These are phyloP conservation scores for Brassica juncea DNA, from an alignment of 345 rosid genomes.

Conservation along the genomic window DNA sequence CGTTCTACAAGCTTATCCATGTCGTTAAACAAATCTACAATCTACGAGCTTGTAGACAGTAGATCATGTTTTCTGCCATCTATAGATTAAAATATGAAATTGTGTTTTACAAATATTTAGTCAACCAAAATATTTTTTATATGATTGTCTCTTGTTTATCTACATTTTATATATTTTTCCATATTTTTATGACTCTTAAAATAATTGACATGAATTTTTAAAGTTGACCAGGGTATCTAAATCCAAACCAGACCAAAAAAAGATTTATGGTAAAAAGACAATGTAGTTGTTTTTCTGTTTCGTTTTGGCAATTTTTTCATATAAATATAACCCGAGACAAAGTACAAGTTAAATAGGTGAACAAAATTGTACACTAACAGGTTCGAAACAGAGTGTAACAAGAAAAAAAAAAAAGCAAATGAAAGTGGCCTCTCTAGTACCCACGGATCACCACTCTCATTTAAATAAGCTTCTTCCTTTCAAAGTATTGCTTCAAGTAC, in stretches of 20 bases:
- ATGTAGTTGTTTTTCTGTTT: too few species aligned
- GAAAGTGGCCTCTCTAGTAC: neutral
- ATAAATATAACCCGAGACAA: neutral
- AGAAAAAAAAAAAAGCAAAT: neutral
- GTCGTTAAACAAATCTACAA: neutral
- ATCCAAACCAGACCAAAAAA: too few species aligned
- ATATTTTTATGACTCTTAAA: too few species aligned
- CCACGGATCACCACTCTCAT: neutral
- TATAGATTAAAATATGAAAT: too few species aligned
- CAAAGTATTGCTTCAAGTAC: slow-evolving; percentile 81
- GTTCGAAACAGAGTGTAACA: neutral
- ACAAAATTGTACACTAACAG: slow-evolving; percentile 16
- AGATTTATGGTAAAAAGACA: too few species aligned
- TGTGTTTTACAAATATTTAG: neutral
- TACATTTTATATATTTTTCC: too few species aligned
- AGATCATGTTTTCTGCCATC: neutral
- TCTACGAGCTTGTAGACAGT: neutral
- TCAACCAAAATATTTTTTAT: too few species aligned
- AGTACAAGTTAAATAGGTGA: slow-evolving; percentile 25
- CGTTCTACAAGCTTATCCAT: neutral
- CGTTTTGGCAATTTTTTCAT: too few species aligned
- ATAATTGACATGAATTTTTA: too few species aligned
- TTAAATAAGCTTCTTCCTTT: slow-evolving; percentile 85
- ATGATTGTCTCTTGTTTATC: too few species aligned
- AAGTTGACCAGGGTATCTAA: too few species aligned